Evolutionary conservation across 768 basidiomycete genomes (phyloP).

Genomic region (Auricularia auricula-judae): DNA sequence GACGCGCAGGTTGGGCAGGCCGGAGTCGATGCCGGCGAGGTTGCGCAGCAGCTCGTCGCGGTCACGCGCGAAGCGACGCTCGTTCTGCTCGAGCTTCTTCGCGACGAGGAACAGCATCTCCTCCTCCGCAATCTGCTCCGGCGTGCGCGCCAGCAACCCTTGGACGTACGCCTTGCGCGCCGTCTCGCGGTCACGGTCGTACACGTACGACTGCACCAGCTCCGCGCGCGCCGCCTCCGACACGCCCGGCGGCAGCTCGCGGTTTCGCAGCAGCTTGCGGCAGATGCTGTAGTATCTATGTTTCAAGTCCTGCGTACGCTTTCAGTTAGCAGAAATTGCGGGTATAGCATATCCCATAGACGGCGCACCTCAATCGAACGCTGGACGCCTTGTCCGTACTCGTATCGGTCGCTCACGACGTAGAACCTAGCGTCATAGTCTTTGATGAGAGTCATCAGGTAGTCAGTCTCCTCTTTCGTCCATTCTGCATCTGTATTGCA

Average conservation of each 20-base stretch:
- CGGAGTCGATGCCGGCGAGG: conserved; percentile 78
- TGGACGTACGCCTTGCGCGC: conserved; percentile 80
- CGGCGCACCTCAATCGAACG: conserved; percentile 61
- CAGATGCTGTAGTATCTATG: conserved; percentile 90
- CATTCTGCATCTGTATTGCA: conserved; percentile 36
- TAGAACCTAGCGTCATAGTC: conserved; percentile 87
- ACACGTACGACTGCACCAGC: conserved; percentile 18
- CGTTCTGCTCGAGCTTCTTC: conserved; percentile 90
- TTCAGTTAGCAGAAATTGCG: background rate
- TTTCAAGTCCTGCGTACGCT: conserved; percentile 63
- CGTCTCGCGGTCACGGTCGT: conserved; percentile 70
- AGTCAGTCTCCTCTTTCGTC: conserved; percentile 90
- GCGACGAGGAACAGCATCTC: conserved; percentile 89
- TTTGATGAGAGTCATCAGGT: conserved; percentile 69
- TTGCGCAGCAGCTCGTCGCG: conserved; percentile 79
- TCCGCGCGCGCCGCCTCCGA: background rate
- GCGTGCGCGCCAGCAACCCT: conserved; percentile 80
- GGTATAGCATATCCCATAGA: no score
- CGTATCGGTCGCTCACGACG: conserved; percentile 83
- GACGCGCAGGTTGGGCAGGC: conserved; percentile 57
- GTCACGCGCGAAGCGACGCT: conserved; percentile 77
- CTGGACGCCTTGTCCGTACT: conserved; percentile 42
- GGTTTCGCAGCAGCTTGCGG: conserved; percentile 71
- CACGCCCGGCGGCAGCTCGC: conserved; percentile 14
- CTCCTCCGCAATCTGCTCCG: conserved; percentile 87